Conservation (phyloP, 2,329 filamentous ascomycete species). For the Cladosporium sp. region DNA sequence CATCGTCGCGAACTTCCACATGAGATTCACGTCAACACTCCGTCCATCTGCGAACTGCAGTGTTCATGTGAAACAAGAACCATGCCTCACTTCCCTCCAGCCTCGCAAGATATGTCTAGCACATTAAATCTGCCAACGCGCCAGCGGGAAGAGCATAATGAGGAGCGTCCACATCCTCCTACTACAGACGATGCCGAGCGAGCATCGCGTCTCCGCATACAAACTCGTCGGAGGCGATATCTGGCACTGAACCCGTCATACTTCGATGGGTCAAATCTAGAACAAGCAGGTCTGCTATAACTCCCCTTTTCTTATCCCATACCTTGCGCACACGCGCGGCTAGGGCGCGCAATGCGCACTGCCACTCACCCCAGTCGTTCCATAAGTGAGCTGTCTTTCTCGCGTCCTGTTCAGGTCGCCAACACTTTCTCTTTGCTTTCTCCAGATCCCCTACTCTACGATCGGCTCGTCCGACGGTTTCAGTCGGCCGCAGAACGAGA, state of each 20-base stretch:
- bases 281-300: slow-evolving; percentile 52
- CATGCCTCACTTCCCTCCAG: slow-evolving; percentile 6
- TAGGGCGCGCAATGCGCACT: not conserved
- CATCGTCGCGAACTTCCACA: too few relatives aligned
- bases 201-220: not conserved
- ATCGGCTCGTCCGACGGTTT: slow-evolving; percentile 72
- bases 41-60: too few relatives aligned
- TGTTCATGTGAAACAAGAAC: not conserved
- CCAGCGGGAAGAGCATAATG: not conserved
- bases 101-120: slow-evolving; percentile 40
- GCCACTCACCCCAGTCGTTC: not conserved
- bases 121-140: slow-evolving; percentile 30
- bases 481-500: slow-evolving; percentile 70
- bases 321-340: not conserved
- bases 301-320: not conserved
- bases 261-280: slow-evolving; percentile 56
- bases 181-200: slow-evolving; percentile 29
- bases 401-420: slow-evolving; percentile 6
- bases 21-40: too few relatives aligned
- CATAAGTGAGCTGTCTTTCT: not conserved
- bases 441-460: slow-evolving; percentile 74
- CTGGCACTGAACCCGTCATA: slow-evolving; percentile 70
- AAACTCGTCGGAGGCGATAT: slow-evolving; percentile 76
- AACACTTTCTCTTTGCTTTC: slow-evolving; percentile 10
- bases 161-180: not conserved